These are phyloP conservation scores for Eruca vesicaria DNA, from an alignment of 441 rosid species.

Conservation along the genomic window DNA sequence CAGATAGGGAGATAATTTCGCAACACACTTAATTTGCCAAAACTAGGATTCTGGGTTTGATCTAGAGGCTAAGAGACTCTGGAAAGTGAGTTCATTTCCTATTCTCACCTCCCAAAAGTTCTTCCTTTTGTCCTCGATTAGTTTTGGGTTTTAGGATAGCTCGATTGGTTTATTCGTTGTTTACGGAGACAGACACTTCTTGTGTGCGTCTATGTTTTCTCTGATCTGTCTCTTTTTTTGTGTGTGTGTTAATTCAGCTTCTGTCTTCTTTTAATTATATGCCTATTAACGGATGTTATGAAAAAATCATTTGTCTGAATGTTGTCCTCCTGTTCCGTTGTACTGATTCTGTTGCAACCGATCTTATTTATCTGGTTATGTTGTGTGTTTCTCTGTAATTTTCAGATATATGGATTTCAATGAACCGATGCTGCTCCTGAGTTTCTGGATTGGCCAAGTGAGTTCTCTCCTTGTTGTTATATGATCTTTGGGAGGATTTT, in stretches of 20 bases:
- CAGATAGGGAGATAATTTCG: neutral
- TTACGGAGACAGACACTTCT: conserved; percentile 20
- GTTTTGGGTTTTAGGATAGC: neutral
- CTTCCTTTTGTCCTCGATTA: neutral
- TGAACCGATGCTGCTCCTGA: conserved; percentile 26
- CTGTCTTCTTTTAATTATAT: neutral
- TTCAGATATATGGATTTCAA: conserved; percentile 43
- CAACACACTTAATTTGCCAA: neutral
- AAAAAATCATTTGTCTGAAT: neutral
- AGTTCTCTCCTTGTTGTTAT: conserved; percentile 4
- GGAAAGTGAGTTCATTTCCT: conserved; percentile 1
- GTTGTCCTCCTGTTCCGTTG: neutral
- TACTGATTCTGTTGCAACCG: neutral
- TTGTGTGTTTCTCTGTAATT: conserved; percentile 6
- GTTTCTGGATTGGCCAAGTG: conserved; percentile 38
- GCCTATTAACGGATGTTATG: neutral
- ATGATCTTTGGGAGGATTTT: neutral
- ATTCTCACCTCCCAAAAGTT: neutral
- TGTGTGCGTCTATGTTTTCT: conserved; percentile 19
- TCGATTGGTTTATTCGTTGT: conserved; percentile 5
- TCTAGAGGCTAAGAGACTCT: neutral
- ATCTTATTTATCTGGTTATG: neutral
- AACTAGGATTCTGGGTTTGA: conserved; percentile 8
- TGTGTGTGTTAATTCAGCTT: neutral
- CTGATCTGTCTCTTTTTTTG: neutral